Evolutionary conservation across 2,329 filamentous ascomycete genomes (phyloP), one percentile per base, ranked within the genome.

Genomic region (Didymella exigua): DNA sequence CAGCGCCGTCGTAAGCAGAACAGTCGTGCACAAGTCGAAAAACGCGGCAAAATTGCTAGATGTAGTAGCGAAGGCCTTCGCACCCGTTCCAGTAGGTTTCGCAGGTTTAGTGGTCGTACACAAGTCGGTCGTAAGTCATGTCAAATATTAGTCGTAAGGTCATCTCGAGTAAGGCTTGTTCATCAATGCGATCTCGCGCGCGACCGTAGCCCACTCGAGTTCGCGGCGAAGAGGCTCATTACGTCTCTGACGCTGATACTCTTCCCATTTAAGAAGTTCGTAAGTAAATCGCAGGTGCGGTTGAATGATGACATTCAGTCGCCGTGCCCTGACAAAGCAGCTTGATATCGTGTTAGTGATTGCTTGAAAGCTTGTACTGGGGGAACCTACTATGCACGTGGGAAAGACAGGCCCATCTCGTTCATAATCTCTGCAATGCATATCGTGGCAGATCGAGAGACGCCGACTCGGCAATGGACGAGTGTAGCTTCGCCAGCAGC

Each of bases 361-460:
- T 26, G n/a, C 23, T 14, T 2, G 1, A 3, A 36, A 16, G 10
- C 14, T 8, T 5, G 13, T 18, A 13, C 6, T 10, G 7, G 14
- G 2, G 5, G 2, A 10, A 79, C 83, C 73, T 76, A 85, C 82
- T 99, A 99, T 55, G 95, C 95, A 50, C 90, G 85, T 11, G 95
- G 92, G 66, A 98, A 93, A 0, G 91, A 95, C 61, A 97, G 78
- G 19, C 86, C 82, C 65, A 91, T 76, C 23, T 88, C 82, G 30
- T 88, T 87, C 95, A 99, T 99, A 30, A 98, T 91, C 75, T 98
- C 93, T n/a, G 95, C 95, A 68, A 99, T 99, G 73, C 95, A 98
- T 58, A 99, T 97, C 1, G 93, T 99, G 11, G 95, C 95, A 59
- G 91, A 96, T 46, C 95, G 86, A 45, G 93, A 97, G 49, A 99